Base-by-base conservation (phyloP, 768 basidiomycete genomes). In the Hydnomerulius pinastri region DNA sequence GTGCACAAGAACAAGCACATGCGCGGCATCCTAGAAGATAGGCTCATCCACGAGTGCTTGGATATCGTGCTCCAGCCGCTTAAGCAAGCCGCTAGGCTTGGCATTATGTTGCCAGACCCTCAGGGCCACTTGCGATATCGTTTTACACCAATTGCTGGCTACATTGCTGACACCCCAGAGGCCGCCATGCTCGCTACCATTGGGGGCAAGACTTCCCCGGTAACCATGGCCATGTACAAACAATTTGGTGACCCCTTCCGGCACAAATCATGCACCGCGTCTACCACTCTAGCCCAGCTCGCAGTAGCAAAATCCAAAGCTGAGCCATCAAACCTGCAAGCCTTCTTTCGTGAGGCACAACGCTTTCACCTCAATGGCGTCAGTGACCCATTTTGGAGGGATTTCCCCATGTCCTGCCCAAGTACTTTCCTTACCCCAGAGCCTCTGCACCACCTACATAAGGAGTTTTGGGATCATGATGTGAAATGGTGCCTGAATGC, bases 391-490 rank as follows among this genome's bases (percentile, higher is more conserved):
- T 73, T 76, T 47, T 75, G 70, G 71, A 42, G 59, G 6, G 63
- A 73, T 49, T 73, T 64, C 65, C 42, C 64, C 11, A 48, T 70
- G 6, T 61, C 70, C 11, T 59, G 71, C 47, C 71, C 71, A 25
- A 59, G 61, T 12, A 49, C 24, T 2, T 72, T 73, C 48, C 58
- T 75, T 12, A 70, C 69, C 2, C 65, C 65, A 5, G 72, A 76
- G 46, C 59, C 67, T 5, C 63, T 77, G 3, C 75, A 76, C 48
- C 68, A 71, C 43, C 67, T 65, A 63, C 71, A 75, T 55, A 72
- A 69, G 48, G 25, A 46, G 27, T 74, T 55, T 27, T 59, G 25
- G 15, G 67, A 69, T 49, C 67, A 69, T 32, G 49, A 50, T 8
- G 18, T 47, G 11, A 48, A 62, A 20, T 69, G 67, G 67, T 57